Evolutionary conservation across 129 eudicot species (phyloP).

Genomic region (Centella asiatica): DNA sequence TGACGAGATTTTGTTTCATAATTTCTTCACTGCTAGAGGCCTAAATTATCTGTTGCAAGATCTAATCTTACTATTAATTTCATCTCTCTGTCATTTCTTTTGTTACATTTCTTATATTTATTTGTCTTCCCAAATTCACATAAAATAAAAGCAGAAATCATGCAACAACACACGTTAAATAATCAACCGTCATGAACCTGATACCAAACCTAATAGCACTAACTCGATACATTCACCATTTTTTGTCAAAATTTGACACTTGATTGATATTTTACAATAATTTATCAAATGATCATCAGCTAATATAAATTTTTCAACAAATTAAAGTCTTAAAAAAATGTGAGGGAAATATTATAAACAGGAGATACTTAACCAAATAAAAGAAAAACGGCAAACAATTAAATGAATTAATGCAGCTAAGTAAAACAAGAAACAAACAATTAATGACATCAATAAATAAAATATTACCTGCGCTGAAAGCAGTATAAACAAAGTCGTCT

Average conservation of each 20-base stretch:
- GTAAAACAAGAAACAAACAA: background rate
- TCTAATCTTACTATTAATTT: background rate
- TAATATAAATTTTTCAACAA: no score
- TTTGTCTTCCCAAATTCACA: no score
- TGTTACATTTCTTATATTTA: no score
- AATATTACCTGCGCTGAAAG: background rate
- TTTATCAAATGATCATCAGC: background rate
- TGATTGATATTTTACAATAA: background rate
- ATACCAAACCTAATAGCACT: background rate
- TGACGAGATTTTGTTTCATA: background rate
- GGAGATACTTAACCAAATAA: no score
- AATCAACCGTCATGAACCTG: background rate
- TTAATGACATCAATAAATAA: background rate
- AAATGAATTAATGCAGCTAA: background rate
- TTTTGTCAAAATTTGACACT: background rate
- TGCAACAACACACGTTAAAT: background rate
- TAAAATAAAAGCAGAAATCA: background rate
- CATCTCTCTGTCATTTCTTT: no score
- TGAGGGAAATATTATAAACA: no score
- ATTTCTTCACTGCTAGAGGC: background rate
- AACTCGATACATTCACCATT: background rate
- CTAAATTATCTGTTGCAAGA: background rate
- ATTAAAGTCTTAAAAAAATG: no score
- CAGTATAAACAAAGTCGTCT: background rate
- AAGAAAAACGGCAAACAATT: background rate